Conservation (phyloP, 345 rosid genomes). For the Lumnitzera racemosa region DNA sequence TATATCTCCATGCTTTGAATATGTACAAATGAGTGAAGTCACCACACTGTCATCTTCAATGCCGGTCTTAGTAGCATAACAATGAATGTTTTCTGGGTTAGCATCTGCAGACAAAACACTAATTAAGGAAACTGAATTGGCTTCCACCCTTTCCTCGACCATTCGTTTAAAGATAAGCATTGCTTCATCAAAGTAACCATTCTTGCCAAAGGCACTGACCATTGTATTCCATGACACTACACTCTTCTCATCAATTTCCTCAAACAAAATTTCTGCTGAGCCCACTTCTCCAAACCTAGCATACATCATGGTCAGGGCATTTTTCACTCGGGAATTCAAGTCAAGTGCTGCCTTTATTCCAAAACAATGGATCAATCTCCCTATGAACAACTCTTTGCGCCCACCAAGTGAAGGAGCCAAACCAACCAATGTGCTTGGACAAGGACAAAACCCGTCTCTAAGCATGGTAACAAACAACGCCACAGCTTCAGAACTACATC, state of each 20-base stretch:
- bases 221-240: conserved; percentile 79
- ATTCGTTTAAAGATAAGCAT: conserved; percentile 43
- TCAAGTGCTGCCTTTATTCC: conserved; percentile 52
- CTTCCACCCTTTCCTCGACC: conserved; percentile 30
- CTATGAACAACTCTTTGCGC: conserved; percentile 38
- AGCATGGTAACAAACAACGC: conserved; percentile 43
- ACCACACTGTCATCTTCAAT: conserved; percentile 33
- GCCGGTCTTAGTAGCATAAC: conserved; percentile 51
- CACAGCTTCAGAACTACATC: conserved; percentile 38
- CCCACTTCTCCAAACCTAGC: conserved; percentile 51
- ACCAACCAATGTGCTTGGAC: conserved; percentile 41
- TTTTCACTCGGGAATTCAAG: conserved; percentile 44
- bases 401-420: conserved; percentile 59
- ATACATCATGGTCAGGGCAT: conserved; percentile 55
- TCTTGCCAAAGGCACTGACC: conserved; percentile 60
- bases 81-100: conserved; percentile 35
- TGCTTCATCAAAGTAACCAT: conserved; percentile 44
- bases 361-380: conserved; percentile 54
- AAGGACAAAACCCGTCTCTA: conserved; percentile 48
- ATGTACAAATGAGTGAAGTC: conserved; percentile 65
- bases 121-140: conserved; percentile 48
- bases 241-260: conserved; percentile 39
- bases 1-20: conserved; percentile 35
- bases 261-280: conserved; percentile 43
- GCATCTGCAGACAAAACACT: conserved; percentile 53